Evolutionary conservation across 2,329 filamentous ascomycete genomes (phyloP), one percentile per base, ranked within the genome.

Genomic region (Xylaria arbuscula): DNA sequence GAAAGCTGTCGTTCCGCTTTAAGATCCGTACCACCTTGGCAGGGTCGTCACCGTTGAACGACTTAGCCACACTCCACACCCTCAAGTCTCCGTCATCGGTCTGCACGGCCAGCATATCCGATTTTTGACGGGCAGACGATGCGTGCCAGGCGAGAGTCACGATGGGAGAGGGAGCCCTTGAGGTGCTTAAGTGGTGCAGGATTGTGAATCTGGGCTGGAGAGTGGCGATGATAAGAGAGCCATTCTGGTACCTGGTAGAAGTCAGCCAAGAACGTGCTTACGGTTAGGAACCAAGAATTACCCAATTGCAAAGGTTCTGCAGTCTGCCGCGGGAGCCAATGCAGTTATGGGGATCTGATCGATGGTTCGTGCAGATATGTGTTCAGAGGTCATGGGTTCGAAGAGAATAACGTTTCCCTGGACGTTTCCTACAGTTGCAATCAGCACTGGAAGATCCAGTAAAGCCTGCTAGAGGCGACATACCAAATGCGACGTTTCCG

Each of bases 401-500:
- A 98, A 99, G 17, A 98, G 84, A 70, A 98, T 97, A 62, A 99
- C 91, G 77, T 94, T 96, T 74, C 96, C 96, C 80, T 97, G 93
- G 8, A 90, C 87, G 78, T 98, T 98, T 66, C 96, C 95, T 98
- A 67, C 22, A 10, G 11, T 47, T 32, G 24, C 51, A 36, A 59
- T 67, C 28, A 71, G 65, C 34, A 68, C n/a, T 11, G 34, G 11
- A 40, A 38, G 15, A n/a, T 55, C 45, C 24, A 32, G 54, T 11
- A n/a, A 62, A 17, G 42, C 40, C 34, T 2, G 24, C 17, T 4
- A 8, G 48, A 67, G 38, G 38, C 55, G 63, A 76, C 90, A 80
- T 85, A 98, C 95, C 96, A 84, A 98, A 98, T 45, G 93, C 95
- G 73, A 99, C 91, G 81, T 97, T 97, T 63, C 96, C 96, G 81